Percentiles rank a stretch among this genome's conserved stretches.
These are phyloP conservation scores for Hebeloma cylindrosporum DNA, from an alignment of 768 basidiomycete species.

Conservation along the genomic window DNA sequence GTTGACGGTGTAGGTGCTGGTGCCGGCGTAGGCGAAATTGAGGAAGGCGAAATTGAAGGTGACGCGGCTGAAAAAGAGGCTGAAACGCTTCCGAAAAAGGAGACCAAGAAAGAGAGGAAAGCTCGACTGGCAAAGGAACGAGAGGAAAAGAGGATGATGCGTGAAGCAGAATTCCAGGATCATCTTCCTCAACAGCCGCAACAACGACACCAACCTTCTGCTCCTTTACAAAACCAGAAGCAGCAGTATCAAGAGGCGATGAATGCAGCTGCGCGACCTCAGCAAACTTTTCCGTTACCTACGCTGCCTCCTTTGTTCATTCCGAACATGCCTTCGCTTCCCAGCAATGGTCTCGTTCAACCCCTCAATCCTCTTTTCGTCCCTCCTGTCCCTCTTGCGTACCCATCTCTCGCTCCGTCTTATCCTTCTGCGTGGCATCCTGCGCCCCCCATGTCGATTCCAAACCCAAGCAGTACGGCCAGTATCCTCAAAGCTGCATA, in stretches of 20 bases:
- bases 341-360: no score
- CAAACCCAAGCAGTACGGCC: no score
- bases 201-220: slow-evolving; percentile 2
- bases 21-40: slow-evolving; percentile 44
- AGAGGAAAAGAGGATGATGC: slow-evolving; percentile 23
- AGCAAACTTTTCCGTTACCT: no score
- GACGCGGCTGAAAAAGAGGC: slow-evolving; percentile 35
- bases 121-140: slow-evolving; percentile 26
- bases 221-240: background rate
- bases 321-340: no score
- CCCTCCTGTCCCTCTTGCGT: no score
- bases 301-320: no score
- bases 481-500: slow-evolving; percentile 15
- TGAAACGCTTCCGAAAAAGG: slow-evolving; percentile 27
- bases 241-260: no score
- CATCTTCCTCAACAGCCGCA: slow-evolving; percentile 1
- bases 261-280: no score
- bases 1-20: slow-evolving; percentile 40
- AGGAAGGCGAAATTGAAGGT: slow-evolving; percentile 50
- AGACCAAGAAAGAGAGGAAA: slow-evolving; percentile 32
- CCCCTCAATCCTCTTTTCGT: no score
- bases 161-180: slow-evolving; percentile 9
- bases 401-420: no score
- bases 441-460: no score
- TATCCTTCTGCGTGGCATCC: no score